phyloP scores from a whole-genome alignment of 2,329 filamentous ascomycete genomes.

The Fusarium heterosporum region DNA sequence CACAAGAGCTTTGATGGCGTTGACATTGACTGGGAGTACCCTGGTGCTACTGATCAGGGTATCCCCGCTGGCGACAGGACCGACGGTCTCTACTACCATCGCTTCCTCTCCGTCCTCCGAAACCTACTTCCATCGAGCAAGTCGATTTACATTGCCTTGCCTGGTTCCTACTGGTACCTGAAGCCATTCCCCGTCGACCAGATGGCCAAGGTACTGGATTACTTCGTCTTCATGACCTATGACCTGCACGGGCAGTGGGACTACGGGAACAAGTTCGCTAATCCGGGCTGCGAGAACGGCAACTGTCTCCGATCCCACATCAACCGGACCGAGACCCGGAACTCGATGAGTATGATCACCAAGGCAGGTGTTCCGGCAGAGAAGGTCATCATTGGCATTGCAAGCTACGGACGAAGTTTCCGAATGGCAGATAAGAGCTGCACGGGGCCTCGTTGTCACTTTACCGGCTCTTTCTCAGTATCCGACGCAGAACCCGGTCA shows the following conservation, averaged over 20 bases:
- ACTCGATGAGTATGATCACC: slow-evolving; percentile 51
- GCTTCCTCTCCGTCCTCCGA: slow-evolving; percentile 13
- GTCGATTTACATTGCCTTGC: slow-evolving; percentile 49
- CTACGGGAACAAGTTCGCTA: slow-evolving; percentile 43
- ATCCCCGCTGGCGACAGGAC: slow-evolving; percentile 46
- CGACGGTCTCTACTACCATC: slow-evolving; percentile 30
- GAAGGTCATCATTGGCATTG: slow-evolving; percentile 50
- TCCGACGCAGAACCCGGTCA: neutral
- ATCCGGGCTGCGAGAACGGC: slow-evolving; percentile 45
- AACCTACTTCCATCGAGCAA: slow-evolving; percentile 32
- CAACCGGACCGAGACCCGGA: slow-evolving; percentile 52
- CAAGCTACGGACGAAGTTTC: slow-evolving; percentile 51
- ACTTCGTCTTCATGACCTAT: slow-evolving; percentile 54
- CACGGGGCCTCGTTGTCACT: slow-evolving; percentile 43
- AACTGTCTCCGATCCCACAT: slow-evolving; percentile 53
- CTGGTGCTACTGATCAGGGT: slow-evolving; percentile 44
- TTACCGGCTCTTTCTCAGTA: slow-evolving; percentile 26
- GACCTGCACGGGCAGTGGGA: slow-evolving; percentile 54
- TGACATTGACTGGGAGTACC: slow-evolving; percentile 59
- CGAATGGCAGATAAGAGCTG: slow-evolving; percentile 50
- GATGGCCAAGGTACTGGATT: slow-evolving; percentile 47
- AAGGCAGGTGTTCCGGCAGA: slow-evolving; percentile 49
- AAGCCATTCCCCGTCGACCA: slow-evolving; percentile 47
- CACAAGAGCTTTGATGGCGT: slow-evolving; percentile 54
- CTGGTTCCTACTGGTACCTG: slow-evolving; percentile 53